Evolutionary conservation across 1,284 basidiomycete genomes (phyloP), one percentile per base, ranked within the genome.

Genomic region (Tranzscheliella williamsii): DNA sequence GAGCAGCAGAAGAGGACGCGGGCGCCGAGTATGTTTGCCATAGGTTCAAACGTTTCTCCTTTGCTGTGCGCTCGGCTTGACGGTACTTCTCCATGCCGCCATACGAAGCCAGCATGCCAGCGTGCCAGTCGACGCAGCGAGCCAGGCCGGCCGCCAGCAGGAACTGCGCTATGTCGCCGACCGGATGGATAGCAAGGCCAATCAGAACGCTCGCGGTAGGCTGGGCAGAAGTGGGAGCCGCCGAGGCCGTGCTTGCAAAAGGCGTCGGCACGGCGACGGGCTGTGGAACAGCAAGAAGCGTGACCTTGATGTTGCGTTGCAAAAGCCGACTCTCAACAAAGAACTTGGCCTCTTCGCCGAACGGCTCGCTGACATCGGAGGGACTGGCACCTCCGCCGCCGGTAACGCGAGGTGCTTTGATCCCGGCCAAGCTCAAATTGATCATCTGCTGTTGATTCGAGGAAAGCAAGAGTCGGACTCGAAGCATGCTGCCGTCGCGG

Each of bases 71-170:
- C 79, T 97, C 94, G 1, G 90, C 89, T 3, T 86, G 84, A 32
- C 93, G 86, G 94, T 91, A 75, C 51, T 70, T 65, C 36, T 75
- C 74, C 67, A 75, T 75, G 43, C 70, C 67, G 17, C 72, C 71
- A 81, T 52, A 83, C 83, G 2, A 89, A 85, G 31, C 50, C 32
- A 98, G 85, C 83, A 97, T 89, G 24, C 93, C 94, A 12, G 92
- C 92, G 78, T 98, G 94, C 93, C 94, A 97, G 76, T 95, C 93
- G 51, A 97, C 88, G 42, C 95, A 85, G 51, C 91, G 87, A 11
- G 93, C 94, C 4, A 97, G 82, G 38, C 94, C 92, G 35, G 85
- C 85, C 3, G 84, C 84, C 16, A 92, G 85, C 36, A 98, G 82
- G 79, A 89, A 87, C 70, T 94, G 90, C 15, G 92, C 91, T 40